Base-by-base conservation (phyloP, 305 asterid genomes). In the Fraxinus angustifolia region DNA sequence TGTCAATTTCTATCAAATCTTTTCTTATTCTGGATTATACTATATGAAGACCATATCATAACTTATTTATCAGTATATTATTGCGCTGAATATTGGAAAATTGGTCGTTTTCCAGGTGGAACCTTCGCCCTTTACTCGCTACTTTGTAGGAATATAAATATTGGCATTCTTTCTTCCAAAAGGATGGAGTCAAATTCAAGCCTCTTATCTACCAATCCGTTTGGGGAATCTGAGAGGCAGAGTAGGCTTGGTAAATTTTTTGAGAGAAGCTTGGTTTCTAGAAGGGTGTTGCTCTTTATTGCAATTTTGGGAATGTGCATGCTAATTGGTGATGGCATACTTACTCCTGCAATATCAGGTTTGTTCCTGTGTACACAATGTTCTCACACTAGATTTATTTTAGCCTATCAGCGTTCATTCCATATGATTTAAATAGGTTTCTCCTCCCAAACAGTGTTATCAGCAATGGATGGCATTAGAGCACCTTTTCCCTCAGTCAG, bases 301-400 rank as follows among this genome's bases (percentile, higher is more conserved):
- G 88, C 91, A 26, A 88, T 88, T 78, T 75, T 88, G 58, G 91
- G 91, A 53, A 86, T 36, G 89, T 84, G 91, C 79, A 88, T 88
- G 91, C 83, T 86, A 76, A 88, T 88, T 30, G 91, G 91, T 62
- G 91, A 88, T 60, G 90, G 91, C 31, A 85, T 86, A 31, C 91
- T 88, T 23, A 88, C 91, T 53, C 91, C 89, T 53, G 91, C 89
- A 71, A 88, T 88, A 65, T 88, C 91, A 31, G 91, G 91, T 88
- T n/a, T 58, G 38, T 80, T 78, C 23, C 45, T 33, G 42, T 71
- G 23, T 71, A 16, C 26, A 30, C n/a, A 71, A 71, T 33, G 28
- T 16, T 5, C 12, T 6, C 35, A 65, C 34, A 26, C 10, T 71
- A 33, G 26, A 71, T 71, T 71, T 33, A 31, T 33, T 6, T 71